Evolutionary conservation across 257 asterid species (phyloP).

Genomic region (Ehretia macrophylla): DNA sequence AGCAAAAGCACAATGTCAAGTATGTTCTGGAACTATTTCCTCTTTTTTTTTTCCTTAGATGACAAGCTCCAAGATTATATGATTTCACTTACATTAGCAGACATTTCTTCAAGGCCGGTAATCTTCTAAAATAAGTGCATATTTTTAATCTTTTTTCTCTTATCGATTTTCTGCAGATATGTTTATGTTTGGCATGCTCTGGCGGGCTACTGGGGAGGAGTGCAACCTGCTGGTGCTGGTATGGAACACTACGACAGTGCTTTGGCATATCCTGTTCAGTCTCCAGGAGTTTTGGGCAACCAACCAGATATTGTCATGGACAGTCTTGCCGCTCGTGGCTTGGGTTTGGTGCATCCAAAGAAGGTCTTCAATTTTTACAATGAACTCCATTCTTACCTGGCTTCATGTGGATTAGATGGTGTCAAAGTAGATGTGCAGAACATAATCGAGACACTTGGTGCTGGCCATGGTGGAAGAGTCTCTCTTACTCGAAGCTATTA

Average conservation of each 20-base stretch:
- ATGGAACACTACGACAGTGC: constrained; percentile 84
- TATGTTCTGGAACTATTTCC: constrained; percentile 12
- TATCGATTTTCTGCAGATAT: constrained; percentile 28
- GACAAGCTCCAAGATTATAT: no score
- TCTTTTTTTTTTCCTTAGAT: no score
- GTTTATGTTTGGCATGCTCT: constrained; percentile 90
- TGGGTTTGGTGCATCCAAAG: constrained; percentile 88
- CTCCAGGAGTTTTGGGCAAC: constrained; percentile 89
- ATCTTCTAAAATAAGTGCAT: background rate
- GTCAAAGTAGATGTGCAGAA: constrained; percentile 98
- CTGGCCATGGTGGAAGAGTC: constrained; percentile 97
- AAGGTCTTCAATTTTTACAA: constrained; percentile 87
- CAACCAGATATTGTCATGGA: constrained; percentile 98
- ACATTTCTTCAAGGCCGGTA: no score
- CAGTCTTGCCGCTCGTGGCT: constrained; percentile 85
- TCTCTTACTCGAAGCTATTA: constrained; percentile 81
- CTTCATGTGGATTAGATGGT: constrained; percentile 94
- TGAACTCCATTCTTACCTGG: constrained; percentile 86
- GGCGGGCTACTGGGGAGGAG: constrained; percentile 98
- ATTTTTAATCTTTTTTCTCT: background rate
- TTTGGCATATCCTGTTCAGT: constrained; percentile 83
- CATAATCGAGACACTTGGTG: constrained; percentile 94
- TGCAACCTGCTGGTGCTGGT: constrained; percentile 82
- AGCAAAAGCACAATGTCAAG: constrained; percentile 61
- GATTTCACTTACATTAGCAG: no score